These are phyloP conservation scores for Brachypodium distachyon DNA, from an alignment of 202 grass and related monocot genomes.

Conservation along the genomic window DNA sequence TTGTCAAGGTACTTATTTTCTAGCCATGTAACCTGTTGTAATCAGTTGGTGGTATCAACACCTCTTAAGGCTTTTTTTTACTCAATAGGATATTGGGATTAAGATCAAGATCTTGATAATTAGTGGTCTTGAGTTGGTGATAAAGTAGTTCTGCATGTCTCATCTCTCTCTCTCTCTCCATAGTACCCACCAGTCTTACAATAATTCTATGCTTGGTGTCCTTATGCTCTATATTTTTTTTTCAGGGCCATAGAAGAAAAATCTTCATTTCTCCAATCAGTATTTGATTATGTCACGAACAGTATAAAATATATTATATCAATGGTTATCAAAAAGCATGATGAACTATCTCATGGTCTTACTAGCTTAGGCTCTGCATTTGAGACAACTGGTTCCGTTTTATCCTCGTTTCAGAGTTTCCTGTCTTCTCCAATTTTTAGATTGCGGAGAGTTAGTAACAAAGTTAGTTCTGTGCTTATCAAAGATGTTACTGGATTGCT, in stretches of 20 bases:
- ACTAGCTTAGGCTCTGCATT: slow-evolving; percentile 37
- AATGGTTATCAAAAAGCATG: slow-evolving; percentile 49
- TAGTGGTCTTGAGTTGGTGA: slow-evolving; percentile 1
- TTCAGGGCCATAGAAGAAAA: slow-evolving; percentile 59
- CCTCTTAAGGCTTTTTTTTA: neutral
- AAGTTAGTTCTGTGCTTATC: slow-evolving; percentile 31
- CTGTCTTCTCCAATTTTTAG: slow-evolving; percentile 63
- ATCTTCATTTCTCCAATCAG: slow-evolving; percentile 35
- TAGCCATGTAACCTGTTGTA: neutral
- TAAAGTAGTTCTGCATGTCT: neutral
- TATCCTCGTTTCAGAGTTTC: slow-evolving; percentile 56
- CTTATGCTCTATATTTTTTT: slow-evolving; percentile 14
- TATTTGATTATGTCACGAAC: slow-evolving; percentile 44
- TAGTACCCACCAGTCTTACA: neutral
- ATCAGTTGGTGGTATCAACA: neutral
- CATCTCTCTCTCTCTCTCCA: neutral
- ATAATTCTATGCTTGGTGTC: neutral
- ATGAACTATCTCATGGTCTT: slow-evolving; percentile 51
- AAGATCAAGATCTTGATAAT: neutral
- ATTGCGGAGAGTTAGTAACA: slow-evolving; percentile 28
- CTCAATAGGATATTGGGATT: neutral
- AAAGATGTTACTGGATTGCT: slow-evolving; percentile 36
- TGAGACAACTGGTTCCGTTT: slow-evolving; percentile 43
- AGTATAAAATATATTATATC: slow-evolving; percentile 56
- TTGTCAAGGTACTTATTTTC: slow-evolving; percentile 57